phyloP scores from a whole-genome alignment of 2,329 filamentous ascomycete genomes.

The Aureobasidium sp. region DNA sequence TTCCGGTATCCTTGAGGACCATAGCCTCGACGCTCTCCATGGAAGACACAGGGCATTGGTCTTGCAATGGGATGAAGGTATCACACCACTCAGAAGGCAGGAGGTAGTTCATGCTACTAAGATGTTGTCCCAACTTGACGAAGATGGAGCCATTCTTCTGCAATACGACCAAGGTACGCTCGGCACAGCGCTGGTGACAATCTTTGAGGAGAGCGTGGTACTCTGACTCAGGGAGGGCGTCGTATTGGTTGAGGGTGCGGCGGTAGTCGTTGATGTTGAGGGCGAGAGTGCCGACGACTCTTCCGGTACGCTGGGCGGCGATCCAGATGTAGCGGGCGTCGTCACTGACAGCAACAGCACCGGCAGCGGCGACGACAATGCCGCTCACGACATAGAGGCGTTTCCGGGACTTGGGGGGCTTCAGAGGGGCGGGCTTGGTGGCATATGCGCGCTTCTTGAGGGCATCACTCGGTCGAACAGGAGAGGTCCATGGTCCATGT shows the following conservation, averaged over 20 bases:
- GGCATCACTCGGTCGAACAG: background rate
- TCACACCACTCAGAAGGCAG: constrained; percentile 86
- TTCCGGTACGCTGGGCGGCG: constrained; percentile 65
- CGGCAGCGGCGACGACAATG: constrained; percentile 26
- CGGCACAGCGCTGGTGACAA: constrained; percentile 88
- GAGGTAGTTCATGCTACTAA: constrained; percentile 94
- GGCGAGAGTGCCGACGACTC: constrained; percentile 65
- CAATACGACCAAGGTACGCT: constrained; percentile 73
- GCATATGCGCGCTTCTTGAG: constrained; percentile 13
- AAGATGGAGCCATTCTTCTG: constrained; percentile 98
- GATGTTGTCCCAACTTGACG: constrained; percentile 92
- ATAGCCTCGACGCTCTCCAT: constrained; percentile 78
- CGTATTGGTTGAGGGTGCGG: constrained; percentile 63
- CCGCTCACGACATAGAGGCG: constrained; percentile 17
- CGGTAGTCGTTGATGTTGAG: constrained; percentile 89
- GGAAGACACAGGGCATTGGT: constrained; percentile 88
- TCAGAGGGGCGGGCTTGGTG: constrained; percentile 14
- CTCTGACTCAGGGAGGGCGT: constrained; percentile 53
- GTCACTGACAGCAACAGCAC: constrained; percentile 44
- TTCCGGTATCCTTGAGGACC: constrained; percentile 76
- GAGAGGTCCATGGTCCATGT: background rate
- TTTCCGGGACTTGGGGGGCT: constrained; percentile 21
- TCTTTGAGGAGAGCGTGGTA: constrained; percentile 61
- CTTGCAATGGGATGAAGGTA: constrained; percentile 92
- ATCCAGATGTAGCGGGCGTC: constrained; percentile 70